Conservation (phyloP, 192 early-diverging fungal genomes). For the Linnemannia schmuckeri region DNA sequence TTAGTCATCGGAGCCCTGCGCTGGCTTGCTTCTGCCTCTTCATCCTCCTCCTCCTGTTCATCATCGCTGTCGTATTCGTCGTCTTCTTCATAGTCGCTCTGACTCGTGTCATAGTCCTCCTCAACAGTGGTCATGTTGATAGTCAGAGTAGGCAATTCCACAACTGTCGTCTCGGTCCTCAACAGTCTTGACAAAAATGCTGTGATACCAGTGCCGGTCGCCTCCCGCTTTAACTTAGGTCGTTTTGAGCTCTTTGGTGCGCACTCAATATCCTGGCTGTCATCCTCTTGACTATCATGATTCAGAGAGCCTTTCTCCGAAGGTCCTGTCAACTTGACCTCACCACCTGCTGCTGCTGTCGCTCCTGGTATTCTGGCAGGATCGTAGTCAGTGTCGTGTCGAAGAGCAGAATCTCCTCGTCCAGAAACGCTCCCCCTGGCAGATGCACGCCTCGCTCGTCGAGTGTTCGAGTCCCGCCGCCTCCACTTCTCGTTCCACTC, state of each 20-base stretch:
- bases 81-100: slow-evolving; percentile 8
- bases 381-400: not conserved
- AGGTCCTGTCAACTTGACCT: not conserved
- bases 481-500: slow-evolving; percentile 35
- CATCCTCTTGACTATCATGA: not conserved
- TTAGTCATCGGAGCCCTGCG: not conserved
- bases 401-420: not conserved
- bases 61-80: slow-evolving; percentile 7
- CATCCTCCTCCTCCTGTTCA: slow-evolving; percentile 12
- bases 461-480: slow-evolving; percentile 2
- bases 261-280: not conserved
- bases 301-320: not conserved
- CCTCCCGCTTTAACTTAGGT: slow-evolving; percentile 10
- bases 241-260: not conserved
- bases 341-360: no score
- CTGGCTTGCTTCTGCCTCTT: not conserved
- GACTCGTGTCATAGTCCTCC: slow-evolving; percentile 10
- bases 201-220: slow-evolving; percentile 18
- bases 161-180: slow-evolving; percentile 17
- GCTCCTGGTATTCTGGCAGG: not conserved
- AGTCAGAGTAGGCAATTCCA: slow-evolving; percentile 19
- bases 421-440: not conserved
- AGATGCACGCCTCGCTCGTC: not conserved
- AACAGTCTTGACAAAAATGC: slow-evolving; percentile 16
- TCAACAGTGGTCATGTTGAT: slow-evolving; percentile 31